Conservation (phyloP, 2,329 filamentous ascomycete genomes). For the Fonsecaea pedrosoi region DNA sequence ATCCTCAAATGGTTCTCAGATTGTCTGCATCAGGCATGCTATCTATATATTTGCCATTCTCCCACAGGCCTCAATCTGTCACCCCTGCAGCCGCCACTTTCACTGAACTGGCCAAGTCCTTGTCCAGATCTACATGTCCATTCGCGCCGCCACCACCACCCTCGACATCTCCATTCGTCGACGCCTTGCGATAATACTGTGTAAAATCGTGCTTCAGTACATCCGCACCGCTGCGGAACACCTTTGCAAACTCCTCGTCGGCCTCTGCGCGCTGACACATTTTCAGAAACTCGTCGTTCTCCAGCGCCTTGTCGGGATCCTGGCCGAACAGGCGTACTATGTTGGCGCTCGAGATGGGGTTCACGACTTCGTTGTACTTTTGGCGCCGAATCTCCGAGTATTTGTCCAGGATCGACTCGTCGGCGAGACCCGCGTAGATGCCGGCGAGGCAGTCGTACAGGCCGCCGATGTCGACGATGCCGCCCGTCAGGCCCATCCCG, state of each 20-base stretch:
- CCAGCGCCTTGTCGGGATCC: constrained; percentile 46
- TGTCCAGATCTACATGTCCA: neutral
- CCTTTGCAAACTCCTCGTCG: constrained; percentile 41
- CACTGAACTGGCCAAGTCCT: neutral
- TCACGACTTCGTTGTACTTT: constrained; percentile 50
- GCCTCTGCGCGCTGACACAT: constrained; percentile 45
- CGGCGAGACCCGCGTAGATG: constrained; percentile 49
- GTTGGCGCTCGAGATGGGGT: constrained; percentile 53
- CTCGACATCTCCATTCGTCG: constrained; percentile 11
- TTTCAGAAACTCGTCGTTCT: constrained; percentile 49
- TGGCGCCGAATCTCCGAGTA: constrained; percentile 51
- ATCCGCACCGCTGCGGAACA: constrained; percentile 23
- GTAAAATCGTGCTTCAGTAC: constrained; percentile 33
- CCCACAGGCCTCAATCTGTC: constrained; percentile 7
- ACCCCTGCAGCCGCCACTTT: constrained; percentile 16
- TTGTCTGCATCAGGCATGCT: neutral
- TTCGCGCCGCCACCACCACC: neutral
- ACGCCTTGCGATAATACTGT: constrained; percentile 28
- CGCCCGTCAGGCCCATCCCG: constrained; percentile 68
- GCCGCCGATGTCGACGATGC: constrained; percentile 68
- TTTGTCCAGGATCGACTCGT: constrained; percentile 52
- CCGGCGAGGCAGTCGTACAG: constrained; percentile 65
- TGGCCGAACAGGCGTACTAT: constrained; percentile 46
- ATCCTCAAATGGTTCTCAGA: neutral
- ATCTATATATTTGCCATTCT: neutral